These are phyloP conservation scores for Penicillium canariense DNA, from an alignment of 495 filamentous ascomycete species.

Conservation along the genomic window DNA sequence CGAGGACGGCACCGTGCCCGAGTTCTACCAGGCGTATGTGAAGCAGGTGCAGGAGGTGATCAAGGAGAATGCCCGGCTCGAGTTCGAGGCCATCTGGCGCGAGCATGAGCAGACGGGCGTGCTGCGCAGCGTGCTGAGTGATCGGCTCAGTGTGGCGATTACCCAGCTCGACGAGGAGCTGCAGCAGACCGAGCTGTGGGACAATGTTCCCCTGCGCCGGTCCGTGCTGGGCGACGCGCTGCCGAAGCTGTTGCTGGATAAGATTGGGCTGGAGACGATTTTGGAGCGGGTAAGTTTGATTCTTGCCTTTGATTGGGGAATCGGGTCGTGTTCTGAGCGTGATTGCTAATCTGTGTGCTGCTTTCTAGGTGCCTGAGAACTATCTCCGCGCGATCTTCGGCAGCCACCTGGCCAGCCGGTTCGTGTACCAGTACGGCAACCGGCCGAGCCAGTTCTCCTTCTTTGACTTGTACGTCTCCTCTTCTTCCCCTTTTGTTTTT, in stretches of 20 bases:
- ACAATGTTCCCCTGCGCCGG: slow-evolving; percentile 71
- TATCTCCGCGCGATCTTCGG: slow-evolving; percentile 96
- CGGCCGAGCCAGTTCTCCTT: slow-evolving; percentile 94
- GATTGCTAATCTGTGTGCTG: slow-evolving; percentile 14
- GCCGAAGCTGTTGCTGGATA: slow-evolving; percentile 76
- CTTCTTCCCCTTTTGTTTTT: neutral
- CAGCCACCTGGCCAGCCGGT: slow-evolving; percentile 88
- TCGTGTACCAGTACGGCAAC: slow-evolving; percentile 93
- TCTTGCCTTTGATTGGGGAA: too few species aligned
- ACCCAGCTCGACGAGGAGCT: slow-evolving; percentile 94
- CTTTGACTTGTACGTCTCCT: slow-evolving; percentile 84
- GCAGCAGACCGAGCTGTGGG: slow-evolving; percentile 89
- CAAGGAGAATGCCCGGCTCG: slow-evolving; percentile 81
- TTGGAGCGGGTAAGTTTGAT: slow-evolving; percentile 62
- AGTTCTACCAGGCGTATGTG: slow-evolving; percentile 92
- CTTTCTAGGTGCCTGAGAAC: slow-evolving; percentile 72
- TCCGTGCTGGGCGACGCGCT: slow-evolving; percentile 83
- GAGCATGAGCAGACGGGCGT: slow-evolving; percentile 82
- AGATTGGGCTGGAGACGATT: slow-evolving; percentile 87
- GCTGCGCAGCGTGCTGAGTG: slow-evolving; percentile 78
- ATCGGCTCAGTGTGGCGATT: slow-evolving; percentile 85
- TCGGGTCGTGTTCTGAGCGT: neutral
- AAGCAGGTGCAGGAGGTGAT: slow-evolving; percentile 87
- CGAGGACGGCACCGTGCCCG: slow-evolving; percentile 71
- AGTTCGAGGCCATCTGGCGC: slow-evolving; percentile 97